Conservation (phyloP, 306 rosid species). For the Delonix regia region DNA sequence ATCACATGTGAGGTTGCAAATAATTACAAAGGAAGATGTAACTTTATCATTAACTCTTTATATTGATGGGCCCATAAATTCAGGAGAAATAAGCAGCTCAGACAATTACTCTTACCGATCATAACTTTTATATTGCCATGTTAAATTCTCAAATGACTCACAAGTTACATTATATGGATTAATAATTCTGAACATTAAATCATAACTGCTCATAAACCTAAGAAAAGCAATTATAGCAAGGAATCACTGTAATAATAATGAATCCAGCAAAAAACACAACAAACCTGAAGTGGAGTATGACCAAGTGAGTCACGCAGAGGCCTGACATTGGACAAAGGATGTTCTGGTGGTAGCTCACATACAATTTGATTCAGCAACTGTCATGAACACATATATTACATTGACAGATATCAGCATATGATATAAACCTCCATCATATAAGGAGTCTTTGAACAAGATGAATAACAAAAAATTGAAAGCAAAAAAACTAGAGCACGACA, state of each 20-base stretch:
- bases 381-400: slow-evolving; percentile 31
- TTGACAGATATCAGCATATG: slow-evolving; percentile 23
- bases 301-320: slow-evolving; percentile 96
- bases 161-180: not conserved
- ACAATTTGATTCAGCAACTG: slow-evolving; percentile 97
- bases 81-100: not conserved
- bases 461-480: slow-evolving; percentile 16
- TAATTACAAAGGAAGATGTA: not conserved
- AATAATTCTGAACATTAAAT: slow-evolving; percentile 20
- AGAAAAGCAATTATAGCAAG: slow-evolving; percentile 6
- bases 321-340: slow-evolving; percentile 72
- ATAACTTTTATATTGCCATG: not conserved
- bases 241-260: slow-evolving; percentile 3
- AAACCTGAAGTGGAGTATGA: slow-evolving; percentile 95
- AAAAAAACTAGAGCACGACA: not conserved
- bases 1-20: not conserved
- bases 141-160: not conserved
- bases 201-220: not conserved
- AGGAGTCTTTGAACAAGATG: slow-evolving; percentile 2
- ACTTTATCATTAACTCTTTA: not conserved
- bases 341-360: slow-evolving; percentile 89
- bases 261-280: slow-evolving; percentile 34
- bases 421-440: slow-evolving; percentile 14
- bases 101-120: not conserved
- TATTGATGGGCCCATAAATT: not conserved